A percentile compares a stretch with the other conserved stretches of the same genome.
These are phyloP conservation scores for Sphaerosporella brunnea DNA, from an alignment of 495 filamentous ascomycete genomes.

Conservation along the genomic window DNA sequence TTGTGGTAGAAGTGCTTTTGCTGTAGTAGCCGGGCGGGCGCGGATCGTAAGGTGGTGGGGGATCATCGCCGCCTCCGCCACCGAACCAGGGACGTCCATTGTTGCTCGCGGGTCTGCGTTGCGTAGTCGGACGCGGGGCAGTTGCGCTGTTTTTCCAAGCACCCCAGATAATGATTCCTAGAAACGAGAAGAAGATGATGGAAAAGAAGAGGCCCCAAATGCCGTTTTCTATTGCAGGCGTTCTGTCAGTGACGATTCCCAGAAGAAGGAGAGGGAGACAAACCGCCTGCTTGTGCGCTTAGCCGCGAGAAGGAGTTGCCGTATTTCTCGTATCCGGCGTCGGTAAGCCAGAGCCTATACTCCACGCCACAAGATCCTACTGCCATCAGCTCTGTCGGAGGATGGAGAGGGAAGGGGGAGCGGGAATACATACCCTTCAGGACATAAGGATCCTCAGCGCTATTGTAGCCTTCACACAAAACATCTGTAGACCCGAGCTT, in stretches of 20 bases:
- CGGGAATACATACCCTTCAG: conserved; percentile 49
- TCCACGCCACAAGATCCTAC: conserved; percentile 63
- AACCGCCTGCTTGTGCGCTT: not conserved
- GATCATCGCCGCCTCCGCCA: conserved; percentile 35
- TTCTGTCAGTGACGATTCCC: conserved; percentile 7
- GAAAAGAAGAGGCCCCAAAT: conserved; percentile 9
- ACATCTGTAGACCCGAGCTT: conserved; percentile 85
- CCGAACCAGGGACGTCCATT: conserved; percentile 26
- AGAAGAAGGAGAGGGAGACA: not conserved
- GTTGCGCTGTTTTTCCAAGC: not conserved
- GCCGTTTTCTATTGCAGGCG: not conserved
- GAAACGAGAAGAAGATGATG: conserved; percentile 28
- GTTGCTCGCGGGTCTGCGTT: conserved; percentile 19
- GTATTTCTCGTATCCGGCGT: conserved; percentile 56
- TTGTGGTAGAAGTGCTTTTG: conserved; percentile 6
- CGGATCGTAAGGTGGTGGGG: conserved; percentile 40
- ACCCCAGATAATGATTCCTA: conserved; percentile 36
- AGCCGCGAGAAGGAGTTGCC: conserved; percentile 30
- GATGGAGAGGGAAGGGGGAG: no score
- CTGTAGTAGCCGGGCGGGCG: conserved; percentile 21
- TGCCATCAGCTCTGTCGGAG: not conserved
- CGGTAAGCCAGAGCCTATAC: conserved; percentile 67
- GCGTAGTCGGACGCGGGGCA: not conserved
- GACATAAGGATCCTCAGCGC: conserved; percentile 58
- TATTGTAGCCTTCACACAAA: conserved; percentile 73